Evolutionary conservation across 2,329 filamentous ascomycete genomes (phyloP).

Genomic region (Trichothecium roseum): DNA sequence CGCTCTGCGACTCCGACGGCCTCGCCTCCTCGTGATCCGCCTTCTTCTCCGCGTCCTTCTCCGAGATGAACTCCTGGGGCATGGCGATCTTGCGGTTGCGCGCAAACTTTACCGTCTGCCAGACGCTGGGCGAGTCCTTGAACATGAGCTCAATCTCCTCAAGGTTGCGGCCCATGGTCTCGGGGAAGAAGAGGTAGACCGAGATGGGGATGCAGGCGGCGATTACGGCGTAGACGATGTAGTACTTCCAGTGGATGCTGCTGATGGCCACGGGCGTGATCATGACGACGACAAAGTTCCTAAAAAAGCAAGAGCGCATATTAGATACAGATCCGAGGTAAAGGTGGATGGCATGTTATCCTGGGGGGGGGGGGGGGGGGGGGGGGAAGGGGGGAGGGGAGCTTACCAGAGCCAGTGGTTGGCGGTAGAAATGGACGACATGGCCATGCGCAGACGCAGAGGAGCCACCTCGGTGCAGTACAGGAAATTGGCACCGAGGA

Average conservation of each 20-base stretch:
- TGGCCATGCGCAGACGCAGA: conserved; percentile 37
- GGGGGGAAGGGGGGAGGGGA: too few relatives aligned
- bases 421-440: conserved; percentile 45
- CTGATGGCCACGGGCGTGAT: conserved; percentile 35
- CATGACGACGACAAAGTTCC: conserved; percentile 27
- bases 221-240: conserved; percentile 37
- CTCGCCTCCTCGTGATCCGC: conserved; percentile 9
- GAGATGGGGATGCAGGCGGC: conserved; percentile 31
- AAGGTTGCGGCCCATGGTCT: conserved; percentile 38
- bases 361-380: too few relatives aligned
- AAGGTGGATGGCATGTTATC: too few relatives aligned
- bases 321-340: too few relatives aligned
- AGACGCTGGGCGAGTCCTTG: conserved; percentile 25
- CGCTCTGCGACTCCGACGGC: too few relatives aligned
- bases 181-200: conserved; percentile 34
- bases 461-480: conserved; percentile 50
- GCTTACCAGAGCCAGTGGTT: conserved; percentile 39
- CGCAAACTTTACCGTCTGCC: conserved; percentile 24
- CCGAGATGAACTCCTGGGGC: conserved; percentile 16
- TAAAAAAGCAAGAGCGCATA: conserved; percentile 10
- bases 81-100: conserved; percentile 20
- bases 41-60: conserved; percentile 13
- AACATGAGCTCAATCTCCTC: conserved; percentile 34
- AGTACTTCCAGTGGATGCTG: conserved; percentile 40
- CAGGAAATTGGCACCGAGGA: conserved; percentile 45